Conservation (phyloP, 495 filamentous ascomycete genomes). For the Recurvomyces mirabilis region DNA sequence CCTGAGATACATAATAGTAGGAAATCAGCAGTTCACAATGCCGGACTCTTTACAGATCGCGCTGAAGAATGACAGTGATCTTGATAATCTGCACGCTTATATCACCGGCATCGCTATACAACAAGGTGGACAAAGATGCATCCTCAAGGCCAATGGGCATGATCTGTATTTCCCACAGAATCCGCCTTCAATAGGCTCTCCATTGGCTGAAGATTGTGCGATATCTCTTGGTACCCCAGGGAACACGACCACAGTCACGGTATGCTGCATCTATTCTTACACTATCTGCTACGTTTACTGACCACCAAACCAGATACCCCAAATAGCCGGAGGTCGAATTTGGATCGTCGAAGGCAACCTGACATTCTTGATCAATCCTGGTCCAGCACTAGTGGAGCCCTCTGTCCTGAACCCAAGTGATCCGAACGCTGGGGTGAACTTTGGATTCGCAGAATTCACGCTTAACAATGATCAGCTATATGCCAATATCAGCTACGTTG, state of each 20-base stretch:
- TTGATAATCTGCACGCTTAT: constrained; percentile 53
- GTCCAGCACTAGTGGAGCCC: constrained; percentile 60
- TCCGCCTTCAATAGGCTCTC: constrained; percentile 34
- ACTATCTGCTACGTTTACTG: not conserved
- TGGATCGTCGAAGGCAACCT: constrained; percentile 57
- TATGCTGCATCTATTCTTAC: not conserved
- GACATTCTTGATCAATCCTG: constrained; percentile 60
- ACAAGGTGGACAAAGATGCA: constrained; percentile 45
- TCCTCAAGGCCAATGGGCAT: constrained; percentile 51
- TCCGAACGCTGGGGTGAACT: constrained; percentile 51
- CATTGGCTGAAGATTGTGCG: constrained; percentile 45
- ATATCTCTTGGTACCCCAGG: constrained; percentile 54
- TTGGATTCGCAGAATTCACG: constrained; percentile 68
- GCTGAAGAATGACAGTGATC: constrained; percentile 53
- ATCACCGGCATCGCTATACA: constrained; percentile 56
- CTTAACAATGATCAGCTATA: constrained; percentile 56
- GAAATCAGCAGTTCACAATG: too few species aligned
- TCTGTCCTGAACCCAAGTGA: constrained; percentile 54
- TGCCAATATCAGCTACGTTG: constrained; percentile 65
- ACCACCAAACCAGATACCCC: constrained; percentile 1
- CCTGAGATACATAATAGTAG: too few species aligned
- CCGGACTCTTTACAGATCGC: constrained; percentile 36
- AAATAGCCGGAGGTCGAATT: constrained; percentile 23
- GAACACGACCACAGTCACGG: constrained; percentile 46
- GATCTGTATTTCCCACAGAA: constrained; percentile 45